These are phyloP conservation scores for Lactarius indigo DNA, from an alignment of 768 basidiomycete species.

Conservation along the genomic window DNA sequence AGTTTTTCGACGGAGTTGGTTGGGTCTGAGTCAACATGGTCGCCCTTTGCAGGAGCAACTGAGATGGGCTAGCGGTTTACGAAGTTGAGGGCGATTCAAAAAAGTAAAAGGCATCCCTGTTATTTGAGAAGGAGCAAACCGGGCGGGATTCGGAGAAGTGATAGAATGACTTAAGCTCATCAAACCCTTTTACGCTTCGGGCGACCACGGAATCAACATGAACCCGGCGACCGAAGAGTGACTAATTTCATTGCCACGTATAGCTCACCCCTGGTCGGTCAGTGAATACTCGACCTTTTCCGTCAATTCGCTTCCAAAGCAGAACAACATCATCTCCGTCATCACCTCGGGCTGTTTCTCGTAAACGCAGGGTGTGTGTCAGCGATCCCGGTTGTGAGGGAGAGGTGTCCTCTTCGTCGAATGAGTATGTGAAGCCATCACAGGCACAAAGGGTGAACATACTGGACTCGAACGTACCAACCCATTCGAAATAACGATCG, in stretches of 20 bases:
- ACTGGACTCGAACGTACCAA: slow-evolving; percentile 20
- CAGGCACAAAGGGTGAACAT: not conserved
- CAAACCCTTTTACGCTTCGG: not conserved
- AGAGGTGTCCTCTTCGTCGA: not conserved
- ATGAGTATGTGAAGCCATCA: not conserved
- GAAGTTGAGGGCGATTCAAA: not conserved
- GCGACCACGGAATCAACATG: not conserved
- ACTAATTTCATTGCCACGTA: not conserved
- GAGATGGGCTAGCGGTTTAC: not conserved
- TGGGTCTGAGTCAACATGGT: slow-evolving; percentile 3
- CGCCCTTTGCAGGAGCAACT: not conserved
- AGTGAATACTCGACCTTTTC: slow-evolving; percentile 11
- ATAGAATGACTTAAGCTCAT: not conserved
- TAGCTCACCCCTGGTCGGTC: not conserved
- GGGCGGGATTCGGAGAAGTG: not conserved
- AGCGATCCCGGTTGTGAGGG: not conserved
- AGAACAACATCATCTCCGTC: not conserved
- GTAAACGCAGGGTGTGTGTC: slow-evolving; percentile 2
- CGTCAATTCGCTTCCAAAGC: slow-evolving; percentile 14
- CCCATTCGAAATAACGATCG: slow-evolving; percentile 24
- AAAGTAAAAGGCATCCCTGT: not conserved
- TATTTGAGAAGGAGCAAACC: not conserved
- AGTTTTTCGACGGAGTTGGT: slow-evolving; percentile 36
- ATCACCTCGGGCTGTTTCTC: not conserved
- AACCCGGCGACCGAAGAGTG: not conserved